phyloP scores from a whole-genome alignment of 176 grass and related monocot genomes.

The Rhynchospora tenuis region DNA sequence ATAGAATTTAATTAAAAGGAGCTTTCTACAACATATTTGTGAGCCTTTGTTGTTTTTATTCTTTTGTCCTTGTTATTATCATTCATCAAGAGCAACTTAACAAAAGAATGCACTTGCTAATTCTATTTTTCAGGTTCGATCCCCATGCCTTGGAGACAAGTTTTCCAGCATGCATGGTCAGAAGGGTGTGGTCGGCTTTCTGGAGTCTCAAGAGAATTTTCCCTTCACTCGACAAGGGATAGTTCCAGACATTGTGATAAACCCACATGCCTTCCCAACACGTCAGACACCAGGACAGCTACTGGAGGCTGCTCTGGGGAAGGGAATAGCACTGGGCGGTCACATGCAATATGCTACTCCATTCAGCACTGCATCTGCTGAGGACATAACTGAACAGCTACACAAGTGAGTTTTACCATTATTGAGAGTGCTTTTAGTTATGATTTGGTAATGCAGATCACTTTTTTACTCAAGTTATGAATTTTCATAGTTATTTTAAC shows the following conservation, averaged over 20 bases:
- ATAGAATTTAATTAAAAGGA: not conserved
- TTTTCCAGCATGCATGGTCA: conserved; percentile 98
- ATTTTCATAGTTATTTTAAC: not conserved
- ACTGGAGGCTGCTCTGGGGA: conserved; percentile 94
- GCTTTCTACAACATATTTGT: not conserved
- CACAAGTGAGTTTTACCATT: conserved; percentile 60
- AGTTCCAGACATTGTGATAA: conserved; percentile 94
- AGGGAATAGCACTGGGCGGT: conserved; percentile 71
- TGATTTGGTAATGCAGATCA: conserved; percentile 4
- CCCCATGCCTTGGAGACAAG: conserved; percentile 81
- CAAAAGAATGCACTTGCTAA: conserved; percentile 1
- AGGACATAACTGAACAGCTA: conserved; percentile 72
- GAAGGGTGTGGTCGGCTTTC: conserved; percentile 88
- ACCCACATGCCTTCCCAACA: conserved; percentile 96
- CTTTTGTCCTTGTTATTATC: not conserved
- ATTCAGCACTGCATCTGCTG: conserved; percentile 71
- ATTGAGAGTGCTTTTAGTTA: conserved; percentile 11
- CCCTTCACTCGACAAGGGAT: conserved; percentile 81
- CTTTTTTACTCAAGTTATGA: not conserved
- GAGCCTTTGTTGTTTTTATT: not conserved
- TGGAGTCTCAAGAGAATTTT: conserved; percentile 94
- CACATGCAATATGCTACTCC: conserved; percentile 76
- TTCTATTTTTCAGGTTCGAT: conserved; percentile 58
- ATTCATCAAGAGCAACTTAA: not conserved
- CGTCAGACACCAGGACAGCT: conserved; percentile 94